These are phyloP conservation scores for Babesia gibsoni DNA, from an alignment of 169 alveolate species.

Conservation along the genomic window DNA sequence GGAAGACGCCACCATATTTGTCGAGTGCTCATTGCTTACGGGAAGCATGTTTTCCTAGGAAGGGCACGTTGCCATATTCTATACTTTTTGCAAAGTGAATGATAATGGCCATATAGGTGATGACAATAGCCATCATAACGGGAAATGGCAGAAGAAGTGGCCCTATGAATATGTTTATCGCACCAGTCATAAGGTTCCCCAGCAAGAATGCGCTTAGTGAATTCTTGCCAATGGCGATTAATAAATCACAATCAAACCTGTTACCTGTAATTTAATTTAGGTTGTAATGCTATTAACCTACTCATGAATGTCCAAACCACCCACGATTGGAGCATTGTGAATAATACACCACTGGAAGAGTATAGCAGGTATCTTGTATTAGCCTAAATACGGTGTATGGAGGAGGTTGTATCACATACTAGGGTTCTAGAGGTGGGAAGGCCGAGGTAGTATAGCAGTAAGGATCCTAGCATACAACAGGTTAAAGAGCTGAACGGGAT, in stretches of 20 bases:
- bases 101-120: constrained; percentile 5
- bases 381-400: not conserved
- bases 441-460: not conserved
- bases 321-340: too few relatives aligned
- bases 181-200: constrained; percentile 51
- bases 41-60: not conserved
- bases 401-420: not conserved
- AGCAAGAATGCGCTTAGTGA: constrained; percentile 28
- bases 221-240: constrained; percentile 27
- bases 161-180: constrained; percentile 13
- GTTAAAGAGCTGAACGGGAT: not conserved
- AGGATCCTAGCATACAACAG: not conserved
- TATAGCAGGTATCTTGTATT: not conserved
- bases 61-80: not conserved
- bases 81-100: not conserved
- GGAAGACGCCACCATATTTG: constrained; percentile 8
- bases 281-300: not conserved
- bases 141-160: constrained; percentile 45
- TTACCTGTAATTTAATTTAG: constrained; percentile 2
- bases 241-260: not conserved
- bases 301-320: too few relatives aligned
- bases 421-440: constrained; percentile 31
- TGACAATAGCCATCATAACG: constrained; percentile 19
- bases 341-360: too few relatives aligned
- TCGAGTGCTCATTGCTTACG: not conserved